Conservation (phyloP, 805 yeast species). For the Starmerella sp. region DNA sequence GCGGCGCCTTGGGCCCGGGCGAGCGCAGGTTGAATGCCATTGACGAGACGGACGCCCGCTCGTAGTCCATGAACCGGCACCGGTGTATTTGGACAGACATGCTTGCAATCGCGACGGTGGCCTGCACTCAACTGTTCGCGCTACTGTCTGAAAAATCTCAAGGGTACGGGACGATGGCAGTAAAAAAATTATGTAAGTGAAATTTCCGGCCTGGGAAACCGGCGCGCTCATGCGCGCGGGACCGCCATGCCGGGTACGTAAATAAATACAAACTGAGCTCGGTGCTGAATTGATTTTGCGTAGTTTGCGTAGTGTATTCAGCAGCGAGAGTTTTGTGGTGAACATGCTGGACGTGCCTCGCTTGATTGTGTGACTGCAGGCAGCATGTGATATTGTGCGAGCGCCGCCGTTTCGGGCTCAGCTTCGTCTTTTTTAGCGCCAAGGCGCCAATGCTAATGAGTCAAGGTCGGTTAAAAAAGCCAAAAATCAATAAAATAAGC, state of each 20-base stretch:
- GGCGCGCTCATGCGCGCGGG: no score
- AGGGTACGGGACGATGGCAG: not conserved
- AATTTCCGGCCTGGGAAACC: not conserved
- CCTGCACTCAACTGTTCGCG: not conserved
- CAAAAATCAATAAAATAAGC: not conserved
- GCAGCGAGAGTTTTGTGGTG: no score
- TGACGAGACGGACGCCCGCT: constrained; percentile 75
- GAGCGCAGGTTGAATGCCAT: constrained; percentile 57
- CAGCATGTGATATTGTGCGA: no score
- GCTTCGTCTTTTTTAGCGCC: no score
- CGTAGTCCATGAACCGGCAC: constrained; percentile 80
- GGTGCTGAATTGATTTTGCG: no score
- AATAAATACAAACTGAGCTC: no score
- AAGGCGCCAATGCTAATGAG: not conserved
- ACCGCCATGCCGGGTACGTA: no score
- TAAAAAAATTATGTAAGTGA: not conserved
- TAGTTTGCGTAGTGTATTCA: no score
- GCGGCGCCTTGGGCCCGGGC: constrained; percentile 37
- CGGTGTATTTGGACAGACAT: constrained; percentile 65
- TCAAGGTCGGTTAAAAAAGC: not conserved
- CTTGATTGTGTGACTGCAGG: no score
- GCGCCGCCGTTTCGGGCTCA: no score
- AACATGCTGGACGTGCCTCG: no score
- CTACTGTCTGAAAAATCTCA: not conserved
- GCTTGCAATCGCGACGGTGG: not conserved